Evolutionary conservation across 2,329 filamentous ascomycete genomes (phyloP).

Genomic region (Pyricularia sp.): DNA sequence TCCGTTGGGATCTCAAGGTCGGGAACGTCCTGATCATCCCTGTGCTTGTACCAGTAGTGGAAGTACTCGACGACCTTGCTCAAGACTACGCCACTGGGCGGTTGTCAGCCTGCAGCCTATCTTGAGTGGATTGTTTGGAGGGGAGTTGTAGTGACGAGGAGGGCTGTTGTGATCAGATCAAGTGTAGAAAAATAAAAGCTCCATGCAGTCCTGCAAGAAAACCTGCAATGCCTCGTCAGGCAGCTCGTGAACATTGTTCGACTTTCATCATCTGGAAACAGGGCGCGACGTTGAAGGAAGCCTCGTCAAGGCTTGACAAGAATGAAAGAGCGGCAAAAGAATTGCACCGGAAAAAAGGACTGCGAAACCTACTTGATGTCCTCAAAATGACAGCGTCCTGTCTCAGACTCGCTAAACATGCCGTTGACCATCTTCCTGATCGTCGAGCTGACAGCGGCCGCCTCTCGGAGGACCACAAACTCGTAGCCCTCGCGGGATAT

Average conservation of each 20-base stretch:
- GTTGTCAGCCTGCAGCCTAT: not conserved
- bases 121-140: not conserved
- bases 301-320: slow-evolving; percentile 1
- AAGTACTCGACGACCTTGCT: slow-evolving; percentile 77
- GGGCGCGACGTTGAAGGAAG: not conserved
- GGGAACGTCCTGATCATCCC: slow-evolving; percentile 56
- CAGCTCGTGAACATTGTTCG: slow-evolving; percentile 2
- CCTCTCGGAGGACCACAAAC: slow-evolving; percentile 61
- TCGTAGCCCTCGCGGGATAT: slow-evolving; percentile 65
- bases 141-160: not conserved
- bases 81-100: slow-evolving; percentile 52
- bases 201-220: slow-evolving; percentile 1
- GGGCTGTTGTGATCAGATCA: slow-evolving; percentile 11
- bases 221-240: slow-evolving; percentile 8
- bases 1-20: slow-evolving; percentile 74
- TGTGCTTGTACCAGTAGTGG: slow-evolving; percentile 67
- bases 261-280: slow-evolving; percentile 20
- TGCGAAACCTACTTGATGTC: slow-evolving; percentile 55
- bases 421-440: slow-evolving; percentile 65
- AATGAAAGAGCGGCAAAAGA: not conserved
- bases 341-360: slow-evolving; percentile 2
- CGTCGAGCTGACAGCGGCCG: slow-evolving; percentile 54
- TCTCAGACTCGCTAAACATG: slow-evolving; percentile 51
- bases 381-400: slow-evolving; percentile 52
- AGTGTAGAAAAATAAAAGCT: slow-evolving; percentile 10